Base-by-base conservation (phyloP, 495 filamentous ascomycete species). In the Xylaria bambusicola region DNA sequence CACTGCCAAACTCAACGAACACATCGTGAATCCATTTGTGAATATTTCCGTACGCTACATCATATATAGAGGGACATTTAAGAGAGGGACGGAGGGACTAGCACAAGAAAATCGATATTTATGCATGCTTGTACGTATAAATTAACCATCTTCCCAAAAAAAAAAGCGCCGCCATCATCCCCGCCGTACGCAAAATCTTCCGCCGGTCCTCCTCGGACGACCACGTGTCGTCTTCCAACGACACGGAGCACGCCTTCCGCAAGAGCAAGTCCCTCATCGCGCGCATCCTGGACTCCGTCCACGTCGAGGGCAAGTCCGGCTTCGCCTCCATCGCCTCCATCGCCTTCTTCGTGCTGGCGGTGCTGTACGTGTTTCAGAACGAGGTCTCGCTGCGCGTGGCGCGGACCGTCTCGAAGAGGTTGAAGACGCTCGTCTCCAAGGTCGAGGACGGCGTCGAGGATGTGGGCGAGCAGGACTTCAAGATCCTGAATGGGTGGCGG, bases 191-290 rank as follows among this genome's bases (percentile, higher is more conserved):
- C 44, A 59, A 57, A 15, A 61, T 80, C 56, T 79, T 80, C 68
- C 75, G 73, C 31, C 51, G 65, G 24, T 63, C n/a, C n/a, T n/a
- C 66, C 18, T 58, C 68, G 2, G 66, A 68, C 35, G 63, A 67
- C 26, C 54, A 62, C 2, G 42, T 66, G 1, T 66, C 61, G 12
- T n/a, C n/a, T n/a, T 40, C 71, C 7, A 78, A 76, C 58, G 63
- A 73, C 42, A 80, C 78, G 18, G 78, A 80, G 66, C 75, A 80
- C 49, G 78, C 78, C 20, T 80, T 79, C 62, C 61, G 57, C 18
- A 69, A 67, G 62, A 75, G 71, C 68, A 74, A 72, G 68, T 66
- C 65, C 9, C 69, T 80, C 2, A 62, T 80, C 52, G 50, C 66
- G 18, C 70, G 76, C 29, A 77, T 80, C 48, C 54, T 79, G 17